Evolutionary conservation across 2,329 filamentous ascomycete genomes (phyloP).

Genomic region (Hypoxylon sp.): DNA sequence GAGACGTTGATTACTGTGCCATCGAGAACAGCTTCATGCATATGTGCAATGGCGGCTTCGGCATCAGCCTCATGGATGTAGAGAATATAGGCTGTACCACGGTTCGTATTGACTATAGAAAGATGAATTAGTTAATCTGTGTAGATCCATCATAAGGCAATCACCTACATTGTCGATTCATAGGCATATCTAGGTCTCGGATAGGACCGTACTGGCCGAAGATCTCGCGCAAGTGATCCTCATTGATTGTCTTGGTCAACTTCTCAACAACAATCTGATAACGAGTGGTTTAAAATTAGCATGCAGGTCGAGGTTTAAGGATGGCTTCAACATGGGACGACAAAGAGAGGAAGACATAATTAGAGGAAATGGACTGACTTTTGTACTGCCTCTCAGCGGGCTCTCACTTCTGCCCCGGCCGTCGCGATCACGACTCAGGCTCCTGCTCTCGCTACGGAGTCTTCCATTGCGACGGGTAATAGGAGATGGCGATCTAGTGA

Average conservation of each 20-base stretch:
- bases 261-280: constrained; percentile 92
- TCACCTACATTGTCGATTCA: constrained; percentile 81
- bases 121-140: constrained; percentile 36
- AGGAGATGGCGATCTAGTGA: constrained; percentile 47
- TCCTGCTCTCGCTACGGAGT: constrained; percentile 47
- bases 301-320: not conserved
- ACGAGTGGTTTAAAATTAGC: constrained; percentile 13
- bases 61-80: constrained; percentile 83
- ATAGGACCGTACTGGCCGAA: constrained; percentile 91
- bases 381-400: constrained; percentile 52
- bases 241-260: constrained; percentile 93
- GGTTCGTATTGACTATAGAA: constrained; percentile 81
- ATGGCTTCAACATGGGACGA: constrained; percentile 4
- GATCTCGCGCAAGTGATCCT: constrained; percentile 89
- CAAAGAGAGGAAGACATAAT: not conserved
- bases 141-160: not conserved
- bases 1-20: constrained; percentile 86
- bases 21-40: constrained; percentile 97
- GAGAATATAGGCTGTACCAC: constrained; percentile 93
- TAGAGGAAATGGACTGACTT: constrained; percentile 43
- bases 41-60: constrained; percentile 90
- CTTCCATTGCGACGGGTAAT: constrained; percentile 56
- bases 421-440: constrained; percentile 45
- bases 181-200: constrained; percentile 87
- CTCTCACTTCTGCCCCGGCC: constrained; percentile 48